Percentiles rank a stretch among this genome's conserved stretches.
phyloP scores from a whole-genome alignment of 2,329 filamentous ascomycete species.

The Alternaria tenuissima region DNA sequence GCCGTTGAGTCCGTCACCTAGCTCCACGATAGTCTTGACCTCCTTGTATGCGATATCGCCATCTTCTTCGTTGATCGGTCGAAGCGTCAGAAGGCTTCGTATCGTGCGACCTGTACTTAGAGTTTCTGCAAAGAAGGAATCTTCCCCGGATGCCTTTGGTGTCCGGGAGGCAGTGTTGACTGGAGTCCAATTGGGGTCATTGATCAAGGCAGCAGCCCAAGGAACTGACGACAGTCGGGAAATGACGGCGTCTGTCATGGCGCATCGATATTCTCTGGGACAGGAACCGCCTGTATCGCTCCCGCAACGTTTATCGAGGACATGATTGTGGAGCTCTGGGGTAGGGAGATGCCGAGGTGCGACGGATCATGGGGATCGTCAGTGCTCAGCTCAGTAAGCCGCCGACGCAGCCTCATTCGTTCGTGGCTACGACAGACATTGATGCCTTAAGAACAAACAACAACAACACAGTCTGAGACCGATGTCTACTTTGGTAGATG shows the following conservation, averaged over 20 bases:
- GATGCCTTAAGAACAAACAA: not conserved
- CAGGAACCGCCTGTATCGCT: not conserved
- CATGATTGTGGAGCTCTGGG: conserved; percentile 14
- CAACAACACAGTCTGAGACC: not conserved
- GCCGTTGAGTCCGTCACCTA: conserved; percentile 64
- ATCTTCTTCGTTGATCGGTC: conserved; percentile 27
- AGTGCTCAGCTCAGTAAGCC: conserved; percentile 6
- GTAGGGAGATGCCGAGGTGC: conserved; percentile 16
- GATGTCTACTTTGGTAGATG: not conserved
- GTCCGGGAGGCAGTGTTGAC: conserved; percentile 46
- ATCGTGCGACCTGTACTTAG: conserved; percentile 63
- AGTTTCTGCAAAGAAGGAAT: conserved; percentile 63
- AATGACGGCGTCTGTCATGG: conserved; percentile 34
- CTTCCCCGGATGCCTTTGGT: conserved; percentile 52
- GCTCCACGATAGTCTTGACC: conserved; percentile 51
- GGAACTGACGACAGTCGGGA: conserved; percentile 50
- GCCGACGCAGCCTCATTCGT: conserved; percentile 3
- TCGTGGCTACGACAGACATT: not conserved
- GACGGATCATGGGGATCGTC: not conserved
- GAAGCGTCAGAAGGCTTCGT: conserved; percentile 36
- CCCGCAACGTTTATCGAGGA: not conserved
- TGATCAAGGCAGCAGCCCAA: conserved; percentile 60
- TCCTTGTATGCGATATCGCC: conserved; percentile 41
- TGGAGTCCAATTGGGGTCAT: conserved; percentile 53
- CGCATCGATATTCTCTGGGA: not conserved